A percentile compares a stretch with the other conserved stretches of the same genome.
Conservation (phyloP, 352 stramenopile species). For the Phytophthora pseudosyringae region DNA sequence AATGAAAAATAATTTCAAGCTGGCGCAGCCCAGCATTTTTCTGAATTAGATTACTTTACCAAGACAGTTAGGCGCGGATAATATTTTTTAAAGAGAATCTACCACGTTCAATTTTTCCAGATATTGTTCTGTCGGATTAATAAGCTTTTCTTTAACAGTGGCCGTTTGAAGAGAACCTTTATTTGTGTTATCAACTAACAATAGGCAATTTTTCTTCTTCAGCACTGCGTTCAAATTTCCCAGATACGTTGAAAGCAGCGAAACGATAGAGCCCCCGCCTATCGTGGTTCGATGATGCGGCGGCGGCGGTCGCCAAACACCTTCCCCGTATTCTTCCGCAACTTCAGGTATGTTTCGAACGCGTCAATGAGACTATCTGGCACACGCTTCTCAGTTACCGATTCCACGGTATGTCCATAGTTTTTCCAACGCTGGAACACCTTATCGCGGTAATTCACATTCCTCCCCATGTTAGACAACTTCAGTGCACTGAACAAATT, state of each 20-base stretch:
- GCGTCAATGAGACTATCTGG: neutral
- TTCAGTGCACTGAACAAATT: constrained; percentile 12
- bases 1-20: too few species aligned
- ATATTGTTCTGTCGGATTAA: too few species aligned
- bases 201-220: neutral
- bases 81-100: too few species aligned
- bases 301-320: neutral
- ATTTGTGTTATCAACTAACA: constrained; percentile 1
- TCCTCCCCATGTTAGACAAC: constrained; percentile 1
- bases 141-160: neutral
- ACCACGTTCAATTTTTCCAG: too few species aligned
- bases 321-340: constrained; percentile 1
- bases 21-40: too few species aligned
- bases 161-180: neutral
- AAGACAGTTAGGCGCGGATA: too few species aligned
- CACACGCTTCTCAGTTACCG: neutral
- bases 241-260: neutral
- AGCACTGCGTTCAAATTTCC: too few species aligned
- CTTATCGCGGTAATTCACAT: constrained; percentile 3
- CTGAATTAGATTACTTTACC: too few species aligned
- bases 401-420: neutral
- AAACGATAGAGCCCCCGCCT: neutral
- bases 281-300: neutral
- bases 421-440: constrained; percentile 13
- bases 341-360: neutral